Conservation (phyloP, 441 rosid genomes). For the Corymbia citriodora region DNA sequence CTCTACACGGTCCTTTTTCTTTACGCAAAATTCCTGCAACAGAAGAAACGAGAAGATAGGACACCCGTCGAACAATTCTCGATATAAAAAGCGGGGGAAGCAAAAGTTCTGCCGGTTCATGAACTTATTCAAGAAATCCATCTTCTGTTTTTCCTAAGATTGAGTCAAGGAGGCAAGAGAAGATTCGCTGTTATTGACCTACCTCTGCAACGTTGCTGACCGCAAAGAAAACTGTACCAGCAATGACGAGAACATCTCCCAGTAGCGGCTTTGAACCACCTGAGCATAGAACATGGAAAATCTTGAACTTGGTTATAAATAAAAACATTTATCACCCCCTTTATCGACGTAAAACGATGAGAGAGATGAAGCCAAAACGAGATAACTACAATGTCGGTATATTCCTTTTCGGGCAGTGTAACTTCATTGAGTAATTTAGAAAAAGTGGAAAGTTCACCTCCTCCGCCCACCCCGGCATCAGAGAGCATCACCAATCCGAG, state of each 20-base stretch:
- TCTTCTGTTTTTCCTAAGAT: not conserved
- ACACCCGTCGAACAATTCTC: not conserved
- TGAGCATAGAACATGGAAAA: slow-evolving; percentile 1
- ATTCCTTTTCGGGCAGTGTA: not conserved
- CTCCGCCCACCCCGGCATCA: slow-evolving; percentile 49
- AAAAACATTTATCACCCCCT: not conserved
- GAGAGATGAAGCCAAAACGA: not conserved
- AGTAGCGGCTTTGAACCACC: slow-evolving; percentile 55
- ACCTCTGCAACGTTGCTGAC: slow-evolving; percentile 68
- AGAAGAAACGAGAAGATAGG: not conserved
- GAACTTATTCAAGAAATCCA: not conserved
- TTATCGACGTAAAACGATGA: not conserved
- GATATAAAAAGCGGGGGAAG: not conserved
- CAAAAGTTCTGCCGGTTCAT: not conserved
- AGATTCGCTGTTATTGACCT: not conserved
- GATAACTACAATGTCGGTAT: not conserved
- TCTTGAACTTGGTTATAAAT: not conserved
- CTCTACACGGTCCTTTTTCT: slow-evolving; percentile 46
- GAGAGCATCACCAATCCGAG: slow-evolving; percentile 57
- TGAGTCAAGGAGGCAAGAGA: not conserved
- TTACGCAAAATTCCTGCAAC: slow-evolving; percentile 53
- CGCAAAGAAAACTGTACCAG: slow-evolving; percentile 46
- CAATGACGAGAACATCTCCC: slow-evolving; percentile 47
- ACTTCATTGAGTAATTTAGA: not conserved
- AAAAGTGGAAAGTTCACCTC: slow-evolving; percentile 28